phyloP scores from a whole-genome alignment of 2,329 filamentous ascomycete species.

The Fusarium euwallaceae region DNA sequence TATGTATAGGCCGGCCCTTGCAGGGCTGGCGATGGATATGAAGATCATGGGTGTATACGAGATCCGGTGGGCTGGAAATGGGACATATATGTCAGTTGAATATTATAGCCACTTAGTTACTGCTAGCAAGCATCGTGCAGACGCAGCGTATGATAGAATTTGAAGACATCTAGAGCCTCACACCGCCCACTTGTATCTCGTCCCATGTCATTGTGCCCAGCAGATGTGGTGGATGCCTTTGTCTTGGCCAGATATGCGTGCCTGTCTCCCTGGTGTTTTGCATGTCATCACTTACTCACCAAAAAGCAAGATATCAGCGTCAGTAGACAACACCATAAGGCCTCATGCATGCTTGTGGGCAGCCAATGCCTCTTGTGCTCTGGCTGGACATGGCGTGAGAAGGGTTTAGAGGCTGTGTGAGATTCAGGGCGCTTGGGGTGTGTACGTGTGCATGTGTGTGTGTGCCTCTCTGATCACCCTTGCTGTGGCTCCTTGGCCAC shows the following conservation, averaged over 20 bases:
- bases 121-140: constrained; percentile 22
- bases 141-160: constrained; percentile 27
- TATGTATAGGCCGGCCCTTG: constrained; percentile 33
- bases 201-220: neutral
- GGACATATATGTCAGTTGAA: constrained; percentile 36
- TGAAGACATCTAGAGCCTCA: constrained; percentile 4
- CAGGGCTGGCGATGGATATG: constrained; percentile 36
- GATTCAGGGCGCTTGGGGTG: constrained; percentile 42
- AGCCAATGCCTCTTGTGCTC: constrained; percentile 15
- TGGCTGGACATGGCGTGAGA: constrained; percentile 21
- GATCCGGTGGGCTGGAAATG: constrained; percentile 35
- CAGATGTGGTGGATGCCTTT: constrained; percentile 1
- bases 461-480: constrained; percentile 21
- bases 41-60: constrained; percentile 38
- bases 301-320: constrained; percentile 15
- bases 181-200: neutral
- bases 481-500: constrained; percentile 17
- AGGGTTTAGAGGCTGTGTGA: constrained; percentile 40
- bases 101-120: constrained; percentile 29
- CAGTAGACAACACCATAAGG: constrained; percentile 19
- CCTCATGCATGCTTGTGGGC: constrained; percentile 27
- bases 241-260: constrained; percentile 12
- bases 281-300: constrained; percentile 9
- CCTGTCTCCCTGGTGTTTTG: constrained; percentile 9
- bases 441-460: neutral